phyloP scores from a whole-genome alignment of 164 flowering plant genomes.

The Buxus sempervirens region DNA sequence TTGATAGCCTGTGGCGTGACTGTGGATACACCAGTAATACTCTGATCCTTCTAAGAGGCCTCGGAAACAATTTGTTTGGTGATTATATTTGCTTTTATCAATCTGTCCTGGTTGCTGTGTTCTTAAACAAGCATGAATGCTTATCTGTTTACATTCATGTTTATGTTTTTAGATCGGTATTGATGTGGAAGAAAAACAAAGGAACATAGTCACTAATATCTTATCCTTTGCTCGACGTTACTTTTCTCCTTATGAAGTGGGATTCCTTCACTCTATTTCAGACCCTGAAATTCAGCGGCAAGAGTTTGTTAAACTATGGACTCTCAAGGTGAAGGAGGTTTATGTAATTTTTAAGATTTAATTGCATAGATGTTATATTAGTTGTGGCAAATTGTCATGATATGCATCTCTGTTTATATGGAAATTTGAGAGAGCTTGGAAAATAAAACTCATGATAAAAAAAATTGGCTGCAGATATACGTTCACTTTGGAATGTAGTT shows the following conservation, averaged over 20 bases:
- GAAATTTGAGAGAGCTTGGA: not conserved
- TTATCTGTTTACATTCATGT: not conserved
- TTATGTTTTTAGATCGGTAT: constrained; percentile 61
- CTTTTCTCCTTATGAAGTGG: constrained; percentile 62
- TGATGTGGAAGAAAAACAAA: constrained; percentile 85
- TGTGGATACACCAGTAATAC: constrained; percentile 45
- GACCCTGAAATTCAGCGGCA: constrained; percentile 62
- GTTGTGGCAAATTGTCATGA: not conserved
- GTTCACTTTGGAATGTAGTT: no score
- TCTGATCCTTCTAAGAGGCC: constrained; percentile 10
- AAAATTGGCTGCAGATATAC: not conserved
- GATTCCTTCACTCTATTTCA: constrained; percentile 43
- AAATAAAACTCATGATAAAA: not conserved
- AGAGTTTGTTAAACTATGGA: constrained; percentile 88
- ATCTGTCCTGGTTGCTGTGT: not conserved
- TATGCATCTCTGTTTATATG: not conserved
- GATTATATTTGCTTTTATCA: not conserved
- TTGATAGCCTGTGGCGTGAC: constrained; percentile 95
- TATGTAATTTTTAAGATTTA: not conserved
- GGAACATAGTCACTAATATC: constrained; percentile 47
- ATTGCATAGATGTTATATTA: not conserved
- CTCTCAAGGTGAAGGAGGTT: constrained; percentile 63
- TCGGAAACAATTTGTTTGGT: not conserved
- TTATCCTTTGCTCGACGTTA: constrained; percentile 74
- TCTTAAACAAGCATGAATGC: not conserved